phyloP scores from a whole-genome alignment of 78 protist species.

The Guillardia theta region DNA sequence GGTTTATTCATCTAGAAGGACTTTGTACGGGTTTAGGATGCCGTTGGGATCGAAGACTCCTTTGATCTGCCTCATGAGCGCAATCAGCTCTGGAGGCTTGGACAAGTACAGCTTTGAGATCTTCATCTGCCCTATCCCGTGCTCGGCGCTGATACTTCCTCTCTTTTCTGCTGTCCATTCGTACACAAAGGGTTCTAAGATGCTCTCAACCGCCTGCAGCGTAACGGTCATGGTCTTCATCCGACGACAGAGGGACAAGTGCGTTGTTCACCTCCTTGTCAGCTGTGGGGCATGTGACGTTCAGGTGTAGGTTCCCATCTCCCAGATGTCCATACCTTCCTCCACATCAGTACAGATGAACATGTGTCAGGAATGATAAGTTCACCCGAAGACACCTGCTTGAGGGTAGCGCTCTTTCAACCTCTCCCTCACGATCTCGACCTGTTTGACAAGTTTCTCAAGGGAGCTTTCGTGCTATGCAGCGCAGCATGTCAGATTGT shows the following conservation, averaged over 20 bases:
- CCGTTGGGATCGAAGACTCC: constrained; percentile 81
- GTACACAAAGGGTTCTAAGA: constrained; percentile 84
- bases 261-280: no score
- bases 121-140: constrained; percentile 88
- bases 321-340: constrained; percentile 92
- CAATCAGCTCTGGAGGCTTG: constrained; percentile 57
- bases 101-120: constrained; percentile 47
- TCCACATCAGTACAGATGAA: no score
- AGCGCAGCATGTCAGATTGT: no score
- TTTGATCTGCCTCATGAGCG: constrained; percentile 73
- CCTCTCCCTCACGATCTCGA: constrained; percentile 60
- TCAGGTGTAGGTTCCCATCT: constrained; percentile 87
- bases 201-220: no score
- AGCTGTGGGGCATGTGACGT: constrained; percentile 59
- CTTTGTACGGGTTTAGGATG: constrained; percentile 88
- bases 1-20: constrained; percentile 40
- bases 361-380: no score
- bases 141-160: constrained; percentile 87
- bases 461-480: no score
- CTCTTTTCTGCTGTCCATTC: constrained; percentile 61
- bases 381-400: no score
- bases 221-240: no score
- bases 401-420: background rate
- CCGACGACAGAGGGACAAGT: no score
- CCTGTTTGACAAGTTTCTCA: no score